A percentile compares a stretch with the other conserved stretches of the same genome.
Conservation (phyloP, 2,329 filamentous ascomycete genomes). For the Elsinoe ampelina region DNA sequence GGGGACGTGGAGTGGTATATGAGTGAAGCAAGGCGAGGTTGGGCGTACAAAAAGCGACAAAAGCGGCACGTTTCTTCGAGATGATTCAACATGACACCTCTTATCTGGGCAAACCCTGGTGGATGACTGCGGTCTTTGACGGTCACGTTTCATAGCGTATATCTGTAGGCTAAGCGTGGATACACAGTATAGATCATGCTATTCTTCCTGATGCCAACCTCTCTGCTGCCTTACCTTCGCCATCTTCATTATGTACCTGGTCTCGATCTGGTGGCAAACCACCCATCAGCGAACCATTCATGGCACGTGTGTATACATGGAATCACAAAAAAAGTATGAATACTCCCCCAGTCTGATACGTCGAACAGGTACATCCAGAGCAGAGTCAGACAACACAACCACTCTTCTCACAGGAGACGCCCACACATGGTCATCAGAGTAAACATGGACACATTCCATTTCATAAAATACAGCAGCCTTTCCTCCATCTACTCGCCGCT, state of each 20-base stretch:
- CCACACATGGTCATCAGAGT: not conserved
- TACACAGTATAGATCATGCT: conserved; percentile 9
- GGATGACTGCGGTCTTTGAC: not conserved
- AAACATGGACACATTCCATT: not conserved
- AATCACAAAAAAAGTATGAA: too few species aligned
- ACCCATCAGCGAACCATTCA: not conserved
- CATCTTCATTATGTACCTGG: too few species aligned
- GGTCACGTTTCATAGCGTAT: not conserved
- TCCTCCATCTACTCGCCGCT: not conserved
- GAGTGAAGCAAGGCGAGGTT: not conserved
- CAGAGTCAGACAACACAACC: not conserved
- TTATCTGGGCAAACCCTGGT: not conserved
- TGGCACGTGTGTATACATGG: too few species aligned
- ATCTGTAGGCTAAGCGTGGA: not conserved
- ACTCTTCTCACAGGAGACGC: not conserved
- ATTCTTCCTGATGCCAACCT: not conserved
- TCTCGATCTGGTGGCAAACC: too few species aligned
- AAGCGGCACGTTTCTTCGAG: not conserved
- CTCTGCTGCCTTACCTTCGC: not conserved
- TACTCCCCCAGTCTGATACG: too few species aligned
- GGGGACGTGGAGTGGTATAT: not conserved
- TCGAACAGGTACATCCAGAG: too few species aligned
- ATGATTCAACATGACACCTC: not conserved
- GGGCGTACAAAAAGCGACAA: not conserved
- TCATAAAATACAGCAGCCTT: not conserved